Base-by-base conservation (phyloP, 495 filamentous ascomycete species). In the Aspergillus haitiensis region DNA sequence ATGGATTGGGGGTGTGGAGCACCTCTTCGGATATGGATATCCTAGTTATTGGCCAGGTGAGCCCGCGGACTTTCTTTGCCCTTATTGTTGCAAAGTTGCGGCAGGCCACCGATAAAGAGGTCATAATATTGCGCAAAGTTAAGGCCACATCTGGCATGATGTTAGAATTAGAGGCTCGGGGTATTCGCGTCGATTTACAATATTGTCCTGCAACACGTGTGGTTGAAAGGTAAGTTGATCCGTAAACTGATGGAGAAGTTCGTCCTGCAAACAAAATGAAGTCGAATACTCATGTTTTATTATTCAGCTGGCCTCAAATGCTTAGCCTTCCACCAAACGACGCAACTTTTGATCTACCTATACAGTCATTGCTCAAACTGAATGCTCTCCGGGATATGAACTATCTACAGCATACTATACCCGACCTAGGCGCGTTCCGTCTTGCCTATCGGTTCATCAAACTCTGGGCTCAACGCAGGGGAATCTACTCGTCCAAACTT, bases 61-160 rank as follows among this genome's bases (percentile, higher is more conserved):
- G 52, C 52, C 52, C 52, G 5, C 52, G 52, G 5, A 54, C 52
- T 4, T 54, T 54, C 52, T 54, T 54, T 16, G 35, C 52, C n/a
- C 35, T 54, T 0, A 54, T 42, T n/a, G 12, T 54, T 6, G 35
- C 35, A 3, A 54, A 54, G 16, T 16, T 54, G 15, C 52, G 52
- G 6, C 27, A 31, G 1, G 52, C n/a, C 13, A 9, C 9, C 7
- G 35, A 54, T 3, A 42, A 7, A 13, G 52, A 42, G 6, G 32
- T 54, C 15, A 13, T 5, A 11, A 39, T 54, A 7, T 37, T 54
- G 9, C 52, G 52, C 13, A 54, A 54, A 21, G 52, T 54, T 7
- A 54, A 21, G 10, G 52, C 52, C 33, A 37, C 52, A 31, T 54
- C 52, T 5, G 52, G 52, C 3, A 54, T 37, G 8, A 54, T 54